phyloP scores from a whole-genome alignment of 2,329 filamentous ascomycete genomes.

The Bisporella sp. region DNA sequence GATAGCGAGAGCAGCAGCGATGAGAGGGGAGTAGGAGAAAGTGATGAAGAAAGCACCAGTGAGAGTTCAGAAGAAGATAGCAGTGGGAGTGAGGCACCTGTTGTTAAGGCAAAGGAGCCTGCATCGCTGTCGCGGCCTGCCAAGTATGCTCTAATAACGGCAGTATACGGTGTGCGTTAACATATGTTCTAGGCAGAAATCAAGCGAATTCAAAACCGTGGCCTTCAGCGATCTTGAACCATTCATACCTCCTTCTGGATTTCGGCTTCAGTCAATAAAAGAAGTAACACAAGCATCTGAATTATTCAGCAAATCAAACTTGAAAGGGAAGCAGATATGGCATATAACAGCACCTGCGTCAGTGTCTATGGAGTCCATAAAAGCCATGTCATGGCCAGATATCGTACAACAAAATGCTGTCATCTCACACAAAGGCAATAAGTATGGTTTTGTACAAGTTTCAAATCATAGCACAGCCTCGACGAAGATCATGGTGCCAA shows the following conservation, averaged over 20 bases:
- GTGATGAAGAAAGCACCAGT: slow-evolving; percentile 10
- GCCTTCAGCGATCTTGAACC: slow-evolving; percentile 8
- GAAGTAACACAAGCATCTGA: slow-evolving; percentile 26
- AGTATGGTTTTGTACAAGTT: slow-evolving; percentile 54
- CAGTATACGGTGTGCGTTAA: neutral
- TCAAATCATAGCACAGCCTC: slow-evolving; percentile 41
- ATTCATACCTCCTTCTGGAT: slow-evolving; percentile 23
- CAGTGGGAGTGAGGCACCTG: slow-evolving; percentile 27
- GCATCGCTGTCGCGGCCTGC: slow-evolving; percentile 1
- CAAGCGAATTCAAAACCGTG: slow-evolving; percentile 7
- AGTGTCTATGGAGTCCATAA: slow-evolving; percentile 60
- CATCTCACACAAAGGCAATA: slow-evolving; percentile 54
- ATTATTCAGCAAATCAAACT: slow-evolving; percentile 50
- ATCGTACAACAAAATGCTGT: slow-evolving; percentile 45
- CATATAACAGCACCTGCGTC: slow-evolving; percentile 69
- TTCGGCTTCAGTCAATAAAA: slow-evolving; percentile 13
- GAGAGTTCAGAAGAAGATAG: slow-evolving; percentile 28
- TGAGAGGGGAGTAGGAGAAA: slow-evolving; percentile 11
- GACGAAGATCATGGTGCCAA: slow-evolving; percentile 56
- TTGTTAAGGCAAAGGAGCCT: slow-evolving; percentile 26
- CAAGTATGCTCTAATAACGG: neutral
- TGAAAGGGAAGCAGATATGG: slow-evolving; percentile 70
- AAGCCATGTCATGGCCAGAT: slow-evolving; percentile 56
- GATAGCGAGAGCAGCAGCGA: slow-evolving; percentile 21
- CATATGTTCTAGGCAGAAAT: neutral